Evolutionary conservation across 306 rosid species (phyloP), one percentile per base, ranked within the genome.

Genomic region (Boehmeria nivea): DNA sequence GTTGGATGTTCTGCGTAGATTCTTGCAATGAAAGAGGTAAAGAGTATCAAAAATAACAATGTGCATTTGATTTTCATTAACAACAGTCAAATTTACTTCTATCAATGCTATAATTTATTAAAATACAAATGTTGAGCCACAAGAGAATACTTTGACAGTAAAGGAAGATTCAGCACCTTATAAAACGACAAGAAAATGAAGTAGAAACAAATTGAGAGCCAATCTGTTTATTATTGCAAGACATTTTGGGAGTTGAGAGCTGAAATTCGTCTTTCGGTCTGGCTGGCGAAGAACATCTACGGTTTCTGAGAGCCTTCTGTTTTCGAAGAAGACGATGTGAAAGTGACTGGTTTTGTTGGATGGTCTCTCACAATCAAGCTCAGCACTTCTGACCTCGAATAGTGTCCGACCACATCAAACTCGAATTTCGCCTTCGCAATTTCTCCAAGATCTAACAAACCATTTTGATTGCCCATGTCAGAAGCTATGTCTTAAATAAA

Each of bases 361-460:
- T 82, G 81, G 73, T 87, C 98, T 75, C 70, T 76, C 42, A 84
- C 94, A 61, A 45, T 64, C 82, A 91, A 73, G 79, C 85, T 84
- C 18, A 91, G 87, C 56, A 91, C 91, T 67, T 91, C 96, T 23
- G 96, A 89, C 67, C 94, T 79, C 24, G 94, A 71, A 62, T 80
- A 91, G 74, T 91, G 96, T 66, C 98, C 98, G 42, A 87, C 89
- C 78, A 87, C 98, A 39, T 91, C 96, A 31, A 91, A 91, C 74
- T 60, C 89, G 33, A 87, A 82, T 77, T 87, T 91, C 4, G 70
- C 94, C 65, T 88, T 74, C 2, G 81, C 93, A 65, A 87, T 82
- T 45, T 87, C 98, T 54, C 96, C 98, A 36, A 87, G 69, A 84
- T 91, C 95, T 87, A 68, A n/a, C n/a, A n/a, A n/a, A 52, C 25